phyloP scores from a whole-genome alignment of 345 rosid genomes.

The Pistacia integerrima region DNA sequence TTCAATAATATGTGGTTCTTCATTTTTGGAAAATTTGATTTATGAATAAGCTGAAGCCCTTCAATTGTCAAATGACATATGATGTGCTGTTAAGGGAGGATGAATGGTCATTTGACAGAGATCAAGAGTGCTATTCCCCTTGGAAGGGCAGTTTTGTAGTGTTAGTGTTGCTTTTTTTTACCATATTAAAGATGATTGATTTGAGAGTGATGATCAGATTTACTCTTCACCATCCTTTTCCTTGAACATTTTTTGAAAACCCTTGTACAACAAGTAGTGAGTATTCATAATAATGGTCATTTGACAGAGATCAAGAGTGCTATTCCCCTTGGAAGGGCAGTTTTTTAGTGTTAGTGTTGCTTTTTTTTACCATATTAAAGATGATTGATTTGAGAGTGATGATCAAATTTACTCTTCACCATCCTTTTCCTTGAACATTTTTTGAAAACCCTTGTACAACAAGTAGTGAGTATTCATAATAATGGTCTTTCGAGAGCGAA shows the following conservation, averaged over 20 bases:
- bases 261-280: not conserved
- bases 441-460: not conserved
- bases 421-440: not conserved
- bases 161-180: not conserved
- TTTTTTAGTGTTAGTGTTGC: not conserved
- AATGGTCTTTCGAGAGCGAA: not conserved
- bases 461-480: not conserved
- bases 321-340: not conserved
- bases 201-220: slow-evolving; percentile 1
- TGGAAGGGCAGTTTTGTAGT: not conserved
- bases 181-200: not conserved
- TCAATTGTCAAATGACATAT: not conserved
- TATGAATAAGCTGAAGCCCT: not conserved
- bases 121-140: not conserved
- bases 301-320: not conserved
- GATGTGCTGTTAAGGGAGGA: slow-evolving; percentile 3
- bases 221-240: not conserved
- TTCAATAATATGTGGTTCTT: not conserved
- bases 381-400: not conserved
- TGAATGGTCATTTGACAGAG: not conserved
- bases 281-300: not conserved
- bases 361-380: not conserved
- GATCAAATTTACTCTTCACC: slow-evolving; percentile 1
- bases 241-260: not conserved
- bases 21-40: not conserved